Conservation (phyloP, 1,139 yeast genomes). For the Taiozyma sp. region DNA sequence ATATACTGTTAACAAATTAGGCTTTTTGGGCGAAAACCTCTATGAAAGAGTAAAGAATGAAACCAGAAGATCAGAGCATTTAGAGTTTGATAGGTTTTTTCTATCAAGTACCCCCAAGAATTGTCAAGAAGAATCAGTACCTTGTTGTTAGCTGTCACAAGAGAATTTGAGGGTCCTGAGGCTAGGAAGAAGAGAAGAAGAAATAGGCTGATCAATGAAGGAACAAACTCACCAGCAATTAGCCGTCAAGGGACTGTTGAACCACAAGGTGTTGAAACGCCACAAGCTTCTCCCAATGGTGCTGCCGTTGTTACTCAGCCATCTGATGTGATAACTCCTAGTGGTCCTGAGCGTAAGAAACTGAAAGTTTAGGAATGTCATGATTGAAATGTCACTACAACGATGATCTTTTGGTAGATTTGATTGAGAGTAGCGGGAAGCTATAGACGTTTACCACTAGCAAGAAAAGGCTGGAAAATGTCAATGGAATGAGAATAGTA, state of each 20-base stretch:
- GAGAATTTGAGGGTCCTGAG: constrained; percentile 72
- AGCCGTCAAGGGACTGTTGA: constrained; percentile 12
- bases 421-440: too few relatives aligned
- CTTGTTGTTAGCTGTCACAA: constrained; percentile 65
- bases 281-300: neutral
- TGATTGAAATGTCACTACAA: neutral
- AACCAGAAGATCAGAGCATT: constrained; percentile 63
- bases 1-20: constrained; percentile 67
- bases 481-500: too few relatives aligned
- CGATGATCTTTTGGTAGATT: neutral
- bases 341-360: constrained; percentile 2
- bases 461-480: too few relatives aligned
- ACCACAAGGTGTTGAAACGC: neutral
- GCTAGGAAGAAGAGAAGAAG: constrained; percentile 34
- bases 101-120: constrained; percentile 83
- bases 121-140: constrained; percentile 79
- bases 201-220: constrained; percentile 7
- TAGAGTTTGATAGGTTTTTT: constrained; percentile 87
- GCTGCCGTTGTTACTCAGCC: neutral
- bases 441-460: too few relatives aligned
- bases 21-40: constrained; percentile 64
- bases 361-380: constrained; percentile 2
- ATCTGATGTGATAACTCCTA: neutral
- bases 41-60: constrained; percentile 77
- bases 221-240: constrained; percentile 4